Evolutionary conservation across 2,329 filamentous ascomycete genomes (phyloP).

Genomic region (Leptographium wingfieldii): DNA sequence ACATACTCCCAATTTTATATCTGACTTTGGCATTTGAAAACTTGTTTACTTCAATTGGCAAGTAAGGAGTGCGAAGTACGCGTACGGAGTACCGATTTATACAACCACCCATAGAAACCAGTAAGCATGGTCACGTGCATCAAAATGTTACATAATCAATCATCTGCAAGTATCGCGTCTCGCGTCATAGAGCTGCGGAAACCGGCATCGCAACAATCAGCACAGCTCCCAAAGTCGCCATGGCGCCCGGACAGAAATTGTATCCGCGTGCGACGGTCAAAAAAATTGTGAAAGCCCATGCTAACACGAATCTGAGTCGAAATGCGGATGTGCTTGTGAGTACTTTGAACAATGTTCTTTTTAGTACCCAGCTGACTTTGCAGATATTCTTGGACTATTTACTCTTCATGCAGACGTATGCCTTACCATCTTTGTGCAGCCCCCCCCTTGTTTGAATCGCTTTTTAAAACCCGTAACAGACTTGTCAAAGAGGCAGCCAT

Average conservation of each 20-base stretch:
- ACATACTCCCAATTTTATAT: no score
- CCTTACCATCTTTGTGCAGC: background rate
- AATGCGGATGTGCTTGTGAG: conserved; percentile 74
- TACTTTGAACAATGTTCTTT: background rate
- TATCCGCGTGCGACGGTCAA: conserved; percentile 79
- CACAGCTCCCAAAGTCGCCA: conserved; percentile 16
- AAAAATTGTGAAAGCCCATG: conserved; percentile 82
- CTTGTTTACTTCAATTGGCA: no score
- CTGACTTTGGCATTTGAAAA: no score
- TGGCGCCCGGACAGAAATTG: conserved; percentile 56
- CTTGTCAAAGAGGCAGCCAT: conserved; percentile 72
- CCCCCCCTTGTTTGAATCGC: background rate
- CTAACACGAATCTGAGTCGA: conserved; percentile 66
- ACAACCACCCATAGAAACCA: no score
- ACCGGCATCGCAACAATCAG: background rate
- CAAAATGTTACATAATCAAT: background rate
- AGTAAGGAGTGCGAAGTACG: no score
- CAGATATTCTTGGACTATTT: conserved; percentile 79
- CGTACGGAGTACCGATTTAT: no score
- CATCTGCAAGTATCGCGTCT: background rate
- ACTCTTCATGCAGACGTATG: conserved; percentile 60
- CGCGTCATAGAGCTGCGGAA: background rate
- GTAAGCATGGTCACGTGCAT: background rate
- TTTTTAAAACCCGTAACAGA: conserved; percentile 27
- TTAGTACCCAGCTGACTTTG: background rate